Conservation (phyloP, 495 filamentous ascomycete species). For the Cudoniella acicularis region DNA sequence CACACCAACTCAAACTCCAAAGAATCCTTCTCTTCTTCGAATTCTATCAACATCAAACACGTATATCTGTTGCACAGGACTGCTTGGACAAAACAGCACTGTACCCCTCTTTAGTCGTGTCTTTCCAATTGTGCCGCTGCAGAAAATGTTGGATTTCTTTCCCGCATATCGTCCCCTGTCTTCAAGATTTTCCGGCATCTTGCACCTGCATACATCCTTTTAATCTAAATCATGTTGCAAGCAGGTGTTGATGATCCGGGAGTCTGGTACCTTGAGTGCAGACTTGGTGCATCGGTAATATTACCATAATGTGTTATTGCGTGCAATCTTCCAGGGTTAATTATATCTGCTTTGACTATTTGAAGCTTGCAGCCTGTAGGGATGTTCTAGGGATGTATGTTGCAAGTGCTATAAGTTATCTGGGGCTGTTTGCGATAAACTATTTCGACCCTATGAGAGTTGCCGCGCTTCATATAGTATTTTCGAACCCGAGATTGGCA, state of each 20-base stretch:
- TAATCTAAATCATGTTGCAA: background rate
- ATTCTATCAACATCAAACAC: background rate
- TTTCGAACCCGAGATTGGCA: too few species aligned
- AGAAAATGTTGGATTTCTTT: background rate
- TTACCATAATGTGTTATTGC: too few species aligned
- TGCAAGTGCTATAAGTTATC: too few species aligned
- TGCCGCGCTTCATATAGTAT: too few species aligned
- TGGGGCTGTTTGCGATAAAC: too few species aligned
- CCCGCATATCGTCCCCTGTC: background rate
- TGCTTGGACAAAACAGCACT: background rate
- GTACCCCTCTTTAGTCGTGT: background rate
- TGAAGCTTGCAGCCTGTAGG: too few species aligned
- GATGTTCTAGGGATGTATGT: too few species aligned
- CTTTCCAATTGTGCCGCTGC: background rate
- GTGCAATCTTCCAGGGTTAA: too few species aligned
- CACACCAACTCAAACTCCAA: background rate
- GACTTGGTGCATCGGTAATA: too few species aligned
- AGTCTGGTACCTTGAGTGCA: too few species aligned
- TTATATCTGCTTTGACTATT: too few species aligned
- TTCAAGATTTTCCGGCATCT: background rate
- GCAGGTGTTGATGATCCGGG: slow-evolving; percentile 4
- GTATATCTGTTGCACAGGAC: background rate
- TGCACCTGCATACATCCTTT: background rate
- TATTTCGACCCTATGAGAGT: too few species aligned
- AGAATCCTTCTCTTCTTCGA: background rate